These are phyloP conservation scores for Gynochthodes officinalis DNA, from an alignment of 257 asterid genomes.

Conservation along the genomic window DNA sequence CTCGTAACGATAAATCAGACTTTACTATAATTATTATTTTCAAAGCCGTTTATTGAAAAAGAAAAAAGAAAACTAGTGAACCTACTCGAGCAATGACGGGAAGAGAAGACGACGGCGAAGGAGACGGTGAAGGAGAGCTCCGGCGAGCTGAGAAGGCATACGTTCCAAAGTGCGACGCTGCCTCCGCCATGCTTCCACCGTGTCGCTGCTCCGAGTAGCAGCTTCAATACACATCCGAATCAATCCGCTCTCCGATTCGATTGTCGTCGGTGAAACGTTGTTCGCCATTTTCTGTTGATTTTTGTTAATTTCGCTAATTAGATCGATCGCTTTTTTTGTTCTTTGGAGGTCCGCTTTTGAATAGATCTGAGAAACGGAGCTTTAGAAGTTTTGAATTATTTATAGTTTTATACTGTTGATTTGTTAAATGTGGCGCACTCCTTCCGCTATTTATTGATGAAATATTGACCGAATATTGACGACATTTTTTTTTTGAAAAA, in stretches of 20 bases:
- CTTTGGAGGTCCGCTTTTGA: too few relatives aligned
- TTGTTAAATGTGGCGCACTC: too few relatives aligned
- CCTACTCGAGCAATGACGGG: conserved; percentile 88
- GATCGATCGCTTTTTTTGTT: too few relatives aligned
- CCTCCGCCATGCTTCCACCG: conserved; percentile 87
- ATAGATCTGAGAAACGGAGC: background rate
- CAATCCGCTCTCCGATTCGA: conserved; percentile 42
- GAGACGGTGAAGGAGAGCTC: conserved; percentile 62
- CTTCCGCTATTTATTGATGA: too few relatives aligned
- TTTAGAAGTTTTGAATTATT: background rate
- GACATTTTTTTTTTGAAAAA: too few relatives aligned
- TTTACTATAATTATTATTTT: too few relatives aligned
- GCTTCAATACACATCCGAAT: conserved; percentile 73
- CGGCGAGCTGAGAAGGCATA: conserved; percentile 78
- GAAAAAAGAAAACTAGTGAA: background rate
- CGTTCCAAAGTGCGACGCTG: conserved; percentile 80
- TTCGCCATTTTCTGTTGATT: conserved; percentile 1
- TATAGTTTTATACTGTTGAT: too few relatives aligned
- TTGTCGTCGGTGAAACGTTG: background rate
- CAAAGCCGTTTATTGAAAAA: background rate
- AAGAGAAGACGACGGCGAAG: conserved; percentile 72
- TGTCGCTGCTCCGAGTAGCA: conserved; percentile 58
- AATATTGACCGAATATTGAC: too few relatives aligned
- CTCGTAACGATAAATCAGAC: background rate
- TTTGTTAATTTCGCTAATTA: background rate